Conservation (phyloP, 306 rosid genomes). For the Fragaria vesca region DNA sequence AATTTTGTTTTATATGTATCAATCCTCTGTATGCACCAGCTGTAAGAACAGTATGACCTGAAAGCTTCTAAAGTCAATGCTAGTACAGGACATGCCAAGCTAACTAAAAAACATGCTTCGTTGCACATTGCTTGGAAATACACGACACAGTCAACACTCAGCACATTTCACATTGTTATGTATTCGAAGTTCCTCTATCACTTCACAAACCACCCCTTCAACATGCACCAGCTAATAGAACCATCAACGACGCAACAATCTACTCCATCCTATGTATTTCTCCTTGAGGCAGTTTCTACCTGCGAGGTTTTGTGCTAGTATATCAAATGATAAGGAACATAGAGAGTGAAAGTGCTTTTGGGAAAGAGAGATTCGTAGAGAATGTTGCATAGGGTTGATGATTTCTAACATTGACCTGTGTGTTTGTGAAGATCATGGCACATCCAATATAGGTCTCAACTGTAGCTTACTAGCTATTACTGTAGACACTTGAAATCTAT, state of each 20-base stretch:
- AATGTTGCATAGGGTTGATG: not conserved
- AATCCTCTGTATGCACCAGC: not conserved
- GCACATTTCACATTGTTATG: not conserved
- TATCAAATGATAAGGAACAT: too few species aligned
- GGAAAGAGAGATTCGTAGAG: not conserved
- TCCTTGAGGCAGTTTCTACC: not conserved
- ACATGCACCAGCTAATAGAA: not conserved
- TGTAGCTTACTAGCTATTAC: not conserved
- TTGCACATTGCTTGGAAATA: not conserved
- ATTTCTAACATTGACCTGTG: not conserved
- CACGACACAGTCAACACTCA: not conserved
- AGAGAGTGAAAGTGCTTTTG: not conserved
- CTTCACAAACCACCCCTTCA: not conserved
- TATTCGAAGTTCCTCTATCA: not conserved
- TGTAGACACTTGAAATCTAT: not conserved
- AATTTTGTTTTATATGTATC: not conserved
- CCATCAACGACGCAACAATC: not conserved
- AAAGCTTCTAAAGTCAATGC: not conserved
- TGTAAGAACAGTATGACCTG: not conserved
- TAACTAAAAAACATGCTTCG: not conserved
- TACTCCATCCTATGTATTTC: not conserved
- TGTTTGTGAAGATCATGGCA: not conserved
- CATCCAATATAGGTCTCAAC: not conserved
- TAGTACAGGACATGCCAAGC: not conserved
- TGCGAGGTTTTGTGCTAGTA: not conserved